Conservation (phyloP, 1,139 yeast species). For the Wickerhamomyces sp. region DNA sequence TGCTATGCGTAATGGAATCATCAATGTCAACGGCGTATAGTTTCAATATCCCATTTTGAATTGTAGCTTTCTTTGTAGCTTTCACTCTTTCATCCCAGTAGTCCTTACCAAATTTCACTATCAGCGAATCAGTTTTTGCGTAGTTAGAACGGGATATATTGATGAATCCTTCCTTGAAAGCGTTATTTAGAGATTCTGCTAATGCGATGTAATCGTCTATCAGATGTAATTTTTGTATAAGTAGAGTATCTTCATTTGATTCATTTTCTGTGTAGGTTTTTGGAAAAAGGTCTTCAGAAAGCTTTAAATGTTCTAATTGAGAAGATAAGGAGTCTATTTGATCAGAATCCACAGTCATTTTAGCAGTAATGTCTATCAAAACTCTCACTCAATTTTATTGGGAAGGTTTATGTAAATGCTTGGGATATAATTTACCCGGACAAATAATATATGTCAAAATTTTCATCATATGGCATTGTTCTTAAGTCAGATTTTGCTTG, state of each 20-base stretch:
- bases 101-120: slow-evolving; percentile 25
- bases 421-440: no score
- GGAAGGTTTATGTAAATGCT: no score
- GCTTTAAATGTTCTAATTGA: not conserved
- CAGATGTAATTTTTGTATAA: slow-evolving; percentile 10
- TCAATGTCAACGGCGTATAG: not conserved
- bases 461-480: not conserved
- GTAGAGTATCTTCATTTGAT: slow-evolving; percentile 2
- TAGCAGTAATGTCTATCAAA: no score
- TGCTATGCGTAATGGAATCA: not conserved
- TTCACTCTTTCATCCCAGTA: slow-evolving; percentile 27
- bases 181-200: slow-evolving; percentile 2
- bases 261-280: not conserved
- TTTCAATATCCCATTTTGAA: not conserved
- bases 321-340: not conserved
- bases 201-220: slow-evolving; percentile 11
- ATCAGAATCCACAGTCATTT: not conserved
- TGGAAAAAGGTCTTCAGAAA: slow-evolving; percentile 19
- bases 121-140: slow-evolving; percentile 11
- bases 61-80: slow-evolving; percentile 18
- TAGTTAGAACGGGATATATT: slow-evolving; percentile 29
- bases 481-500: not conserved
- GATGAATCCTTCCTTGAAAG: slow-evolving; percentile 25
- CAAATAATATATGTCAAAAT: no score
- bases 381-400: not conserved